Percentiles rank a stretch among this genome's conserved stretches.
Conservation (phyloP, 306 rosid genomes). For the Malus orientalis region DNA sequence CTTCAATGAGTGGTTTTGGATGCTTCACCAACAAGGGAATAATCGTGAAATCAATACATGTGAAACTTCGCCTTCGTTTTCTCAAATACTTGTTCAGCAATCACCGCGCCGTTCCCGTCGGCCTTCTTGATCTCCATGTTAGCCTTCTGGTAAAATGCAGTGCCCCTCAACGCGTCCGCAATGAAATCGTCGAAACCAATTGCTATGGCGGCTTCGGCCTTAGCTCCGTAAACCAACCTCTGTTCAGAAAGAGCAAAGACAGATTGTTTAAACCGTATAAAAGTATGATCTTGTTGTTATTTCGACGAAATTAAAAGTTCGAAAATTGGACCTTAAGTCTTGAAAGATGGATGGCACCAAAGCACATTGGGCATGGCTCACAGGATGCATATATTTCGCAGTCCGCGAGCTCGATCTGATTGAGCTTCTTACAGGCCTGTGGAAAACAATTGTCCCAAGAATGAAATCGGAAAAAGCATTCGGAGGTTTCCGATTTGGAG, state of each 20-base stretch:
- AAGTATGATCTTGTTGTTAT: not conserved
- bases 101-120: slow-evolving; percentile 63
- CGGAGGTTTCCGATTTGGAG: not conserved
- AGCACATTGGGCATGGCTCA: slow-evolving; percentile 98
- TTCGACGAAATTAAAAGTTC: not conserved
- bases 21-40: not conserved
- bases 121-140: slow-evolving; percentile 80
- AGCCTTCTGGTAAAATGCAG: slow-evolving; percentile 63
- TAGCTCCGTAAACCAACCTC: slow-evolving; percentile 88
- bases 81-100: slow-evolving; percentile 87
- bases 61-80: slow-evolving; percentile 60
- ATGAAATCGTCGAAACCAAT: slow-evolving; percentile 76
- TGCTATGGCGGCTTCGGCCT: slow-evolving; percentile 83
- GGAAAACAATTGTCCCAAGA: slow-evolving; percentile 1
- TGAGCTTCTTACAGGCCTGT: slow-evolving; percentile 82
- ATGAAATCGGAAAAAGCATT: not conserved
- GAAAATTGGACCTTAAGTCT: slow-evolving; percentile 54
- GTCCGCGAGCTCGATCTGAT: slow-evolving; percentile 60
- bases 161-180: slow-evolving; percentile 79
- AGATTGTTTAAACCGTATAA: not conserved
- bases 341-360: slow-evolving; percentile 86
- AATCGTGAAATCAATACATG: slow-evolving; percentile 27
- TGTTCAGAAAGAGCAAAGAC: slow-evolving; percentile 16
- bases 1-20: not conserved
- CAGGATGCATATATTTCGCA: slow-evolving; percentile 92